Evolutionary conservation across 1,284 basidiomycete genomes (phyloP).

Genomic region (Trichosporon sp.): DNA sequence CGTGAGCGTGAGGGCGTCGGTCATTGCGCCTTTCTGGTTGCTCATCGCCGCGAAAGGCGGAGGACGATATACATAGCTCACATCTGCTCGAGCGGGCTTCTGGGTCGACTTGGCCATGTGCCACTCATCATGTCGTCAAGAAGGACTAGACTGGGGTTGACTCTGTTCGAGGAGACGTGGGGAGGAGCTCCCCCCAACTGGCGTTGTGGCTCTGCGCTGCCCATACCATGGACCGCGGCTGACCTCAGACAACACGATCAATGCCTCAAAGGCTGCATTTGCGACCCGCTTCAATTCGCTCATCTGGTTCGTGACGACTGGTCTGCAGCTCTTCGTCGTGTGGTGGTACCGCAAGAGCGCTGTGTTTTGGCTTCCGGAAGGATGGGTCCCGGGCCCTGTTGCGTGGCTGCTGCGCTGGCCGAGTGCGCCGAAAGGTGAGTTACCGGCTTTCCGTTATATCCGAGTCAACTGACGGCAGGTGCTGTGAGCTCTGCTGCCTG

Average conservation of each 20-base stretch:
- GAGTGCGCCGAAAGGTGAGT: constrained; percentile 41
- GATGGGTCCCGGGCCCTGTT: constrained; percentile 74
- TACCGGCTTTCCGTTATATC: neutral
- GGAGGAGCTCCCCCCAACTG: no score
- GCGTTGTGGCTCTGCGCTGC: no score
- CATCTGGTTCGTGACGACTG: constrained; percentile 77
- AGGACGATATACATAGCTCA: no score
- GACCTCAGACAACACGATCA: constrained; percentile 61
- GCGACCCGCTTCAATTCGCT: constrained; percentile 64
- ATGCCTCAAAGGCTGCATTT: constrained; percentile 62
- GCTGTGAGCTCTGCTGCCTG: constrained; percentile 83
- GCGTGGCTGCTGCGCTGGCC: constrained; percentile 64
- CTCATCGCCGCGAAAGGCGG: no score
- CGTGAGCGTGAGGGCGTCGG: no score
- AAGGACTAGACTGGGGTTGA: no score
- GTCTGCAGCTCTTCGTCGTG: constrained; percentile 70
- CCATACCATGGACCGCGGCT: neutral
- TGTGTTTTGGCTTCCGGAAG: constrained; percentile 83
- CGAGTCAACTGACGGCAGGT: constrained; percentile 50
- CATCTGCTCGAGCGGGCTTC: no score
- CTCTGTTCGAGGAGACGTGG: no score
- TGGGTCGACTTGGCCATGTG: no score
- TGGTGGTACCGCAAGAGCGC: constrained; percentile 82
- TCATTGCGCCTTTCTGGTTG: no score
- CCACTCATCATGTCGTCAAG: no score